Conservation (phyloP, 1,139 yeast species). For the Suhomyces choctaworum region DNA sequence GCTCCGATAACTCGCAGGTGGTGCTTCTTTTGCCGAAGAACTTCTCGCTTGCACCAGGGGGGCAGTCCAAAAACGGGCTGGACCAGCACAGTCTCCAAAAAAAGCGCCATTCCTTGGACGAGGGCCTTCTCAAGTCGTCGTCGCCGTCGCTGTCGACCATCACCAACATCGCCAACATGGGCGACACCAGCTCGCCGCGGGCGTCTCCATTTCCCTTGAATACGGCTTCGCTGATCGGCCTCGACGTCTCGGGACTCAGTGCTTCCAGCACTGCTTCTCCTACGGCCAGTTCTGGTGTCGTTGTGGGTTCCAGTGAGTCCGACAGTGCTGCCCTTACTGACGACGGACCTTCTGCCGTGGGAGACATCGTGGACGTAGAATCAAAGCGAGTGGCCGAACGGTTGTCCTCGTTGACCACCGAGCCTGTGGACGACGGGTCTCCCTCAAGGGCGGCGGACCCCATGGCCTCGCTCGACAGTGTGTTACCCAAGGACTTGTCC, state of each 20-base stretch:
- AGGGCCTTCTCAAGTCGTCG: conserved; percentile 17
- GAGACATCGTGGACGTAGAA: neutral
- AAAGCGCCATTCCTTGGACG: conserved; percentile 36
- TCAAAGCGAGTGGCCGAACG: neutral
- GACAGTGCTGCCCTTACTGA: neutral
- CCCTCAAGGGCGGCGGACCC: conserved; percentile 8
- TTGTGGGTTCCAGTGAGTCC: neutral
- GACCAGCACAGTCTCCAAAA: conserved; percentile 6
- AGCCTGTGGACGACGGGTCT: conserved; percentile 2
- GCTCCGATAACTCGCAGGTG: conserved; percentile 30
- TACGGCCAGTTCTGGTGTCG: neutral
- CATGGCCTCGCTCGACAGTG: conserved; percentile 1
- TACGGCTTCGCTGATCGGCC: neutral
- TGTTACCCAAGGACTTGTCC: neutral
- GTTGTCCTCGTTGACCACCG: neutral
- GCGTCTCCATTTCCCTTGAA: conserved; percentile 1
- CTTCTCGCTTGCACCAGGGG: conserved; percentile 31
- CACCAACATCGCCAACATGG: conserved; percentile 24
- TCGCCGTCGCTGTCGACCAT: conserved; percentile 17
- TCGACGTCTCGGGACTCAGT: neutral
- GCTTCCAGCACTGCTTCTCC: neutral
- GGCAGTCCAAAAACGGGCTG: conserved; percentile 7
- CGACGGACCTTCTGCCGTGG: neutral
- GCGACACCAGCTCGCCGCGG: conserved; percentile 16
- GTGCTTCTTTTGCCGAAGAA: conserved; percentile 48